Conservation (phyloP, 2,329 filamentous ascomycete genomes). For the Cucurbitaria berberidis region DNA sequence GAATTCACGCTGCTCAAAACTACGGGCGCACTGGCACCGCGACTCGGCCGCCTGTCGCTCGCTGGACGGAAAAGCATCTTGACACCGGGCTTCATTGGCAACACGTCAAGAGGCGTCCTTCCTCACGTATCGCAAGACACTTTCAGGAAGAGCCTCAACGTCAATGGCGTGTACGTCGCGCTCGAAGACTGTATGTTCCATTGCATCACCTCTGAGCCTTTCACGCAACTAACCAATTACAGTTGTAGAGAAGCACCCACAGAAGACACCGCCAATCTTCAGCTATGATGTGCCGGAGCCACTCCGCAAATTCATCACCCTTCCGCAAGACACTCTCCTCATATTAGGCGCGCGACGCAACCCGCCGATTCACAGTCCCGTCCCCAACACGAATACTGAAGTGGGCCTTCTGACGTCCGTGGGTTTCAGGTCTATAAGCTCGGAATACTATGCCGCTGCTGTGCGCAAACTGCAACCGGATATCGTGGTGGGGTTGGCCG, state of each 20-base stretch:
- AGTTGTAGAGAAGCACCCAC: slow-evolving; percentile 68
- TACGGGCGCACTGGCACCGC: slow-evolving; percentile 55
- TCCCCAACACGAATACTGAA: slow-evolving; percentile 70
- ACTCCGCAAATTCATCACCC: slow-evolving; percentile 77
- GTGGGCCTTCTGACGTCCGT: slow-evolving; percentile 85
- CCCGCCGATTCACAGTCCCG: slow-evolving; percentile 73
- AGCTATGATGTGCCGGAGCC: slow-evolving; percentile 56
- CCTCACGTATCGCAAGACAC: slow-evolving; percentile 92
- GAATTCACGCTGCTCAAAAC: slow-evolving; percentile 53
- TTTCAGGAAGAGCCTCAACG: slow-evolving; percentile 66
- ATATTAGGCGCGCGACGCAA: slow-evolving; percentile 79
- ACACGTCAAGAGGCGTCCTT: slow-evolving; percentile 81
- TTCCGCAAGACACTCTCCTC: slow-evolving; percentile 69
- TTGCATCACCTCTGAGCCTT: not conserved
- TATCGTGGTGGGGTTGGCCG: slow-evolving; percentile 78
- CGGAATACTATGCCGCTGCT: slow-evolving; percentile 72
- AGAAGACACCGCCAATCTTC: slow-evolving; percentile 60
- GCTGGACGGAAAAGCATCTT: slow-evolving; percentile 69
- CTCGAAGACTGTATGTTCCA: slow-evolving; percentile 84
- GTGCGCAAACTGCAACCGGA: slow-evolving; percentile 74
- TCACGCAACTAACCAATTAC: slow-evolving; percentile 47
- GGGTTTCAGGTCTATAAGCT: slow-evolving; percentile 76
- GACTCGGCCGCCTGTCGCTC: slow-evolving; percentile 71
- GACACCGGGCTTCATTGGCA: slow-evolving; percentile 82
- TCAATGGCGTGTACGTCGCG: slow-evolving; percentile 77